A percentile compares a stretch with the other conserved stretches of the same genome.
phyloP scores from a whole-genome alignment of 2,329 filamentous ascomycete genomes.

The Pseudogymnoascus sp. region DNA sequence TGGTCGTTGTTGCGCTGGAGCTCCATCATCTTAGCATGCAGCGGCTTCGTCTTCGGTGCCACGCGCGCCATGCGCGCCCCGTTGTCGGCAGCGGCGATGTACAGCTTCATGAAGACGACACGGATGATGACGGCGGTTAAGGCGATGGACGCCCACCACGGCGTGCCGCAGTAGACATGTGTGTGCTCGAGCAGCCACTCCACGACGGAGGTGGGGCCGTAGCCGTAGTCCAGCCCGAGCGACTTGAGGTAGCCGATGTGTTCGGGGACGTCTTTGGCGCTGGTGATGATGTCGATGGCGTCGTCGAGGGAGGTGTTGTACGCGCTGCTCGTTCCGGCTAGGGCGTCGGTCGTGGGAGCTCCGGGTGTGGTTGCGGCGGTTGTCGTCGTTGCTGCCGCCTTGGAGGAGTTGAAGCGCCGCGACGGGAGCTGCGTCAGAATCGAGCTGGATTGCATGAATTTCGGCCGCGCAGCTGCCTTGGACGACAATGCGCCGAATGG shows the following conservation, averaged over 20 bases:
- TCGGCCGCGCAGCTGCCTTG: slow-evolving; percentile 12
- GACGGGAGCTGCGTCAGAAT: slow-evolving; percentile 22
- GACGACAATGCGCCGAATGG: slow-evolving; percentile 19
- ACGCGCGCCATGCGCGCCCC: slow-evolving; percentile 55
- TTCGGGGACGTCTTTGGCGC: slow-evolving; percentile 36
- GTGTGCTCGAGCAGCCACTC: slow-evolving; percentile 75
- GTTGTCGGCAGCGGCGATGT: slow-evolving; percentile 53
- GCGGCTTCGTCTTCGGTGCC: slow-evolving; percentile 47
- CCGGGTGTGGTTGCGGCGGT: slow-evolving; percentile 12
- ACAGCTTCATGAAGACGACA: slow-evolving; percentile 56
- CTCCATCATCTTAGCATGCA: slow-evolving; percentile 47
- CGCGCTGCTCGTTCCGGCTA: slow-evolving; percentile 9
- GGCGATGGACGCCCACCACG: slow-evolving; percentile 76
- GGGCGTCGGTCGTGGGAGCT: slow-evolving; percentile 11
- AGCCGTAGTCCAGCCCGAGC: slow-evolving; percentile 82
- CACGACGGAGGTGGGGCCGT: slow-evolving; percentile 65
- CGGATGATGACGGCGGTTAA: slow-evolving; percentile 60
- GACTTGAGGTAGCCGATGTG: slow-evolving; percentile 74
- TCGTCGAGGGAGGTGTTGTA: slow-evolving; percentile 18
- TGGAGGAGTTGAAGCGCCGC: slow-evolving; percentile 26
- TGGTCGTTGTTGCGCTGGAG: slow-evolving; percentile 36
- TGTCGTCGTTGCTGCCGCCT: slow-evolving; percentile 11
- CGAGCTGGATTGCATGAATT: slow-evolving; percentile 15
- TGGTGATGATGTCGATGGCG: slow-evolving; percentile 17
- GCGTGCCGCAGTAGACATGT: slow-evolving; percentile 65